Evolutionary conservation across 345 rosid species (phyloP).

Genomic region (Linum usitatissimum): DNA sequence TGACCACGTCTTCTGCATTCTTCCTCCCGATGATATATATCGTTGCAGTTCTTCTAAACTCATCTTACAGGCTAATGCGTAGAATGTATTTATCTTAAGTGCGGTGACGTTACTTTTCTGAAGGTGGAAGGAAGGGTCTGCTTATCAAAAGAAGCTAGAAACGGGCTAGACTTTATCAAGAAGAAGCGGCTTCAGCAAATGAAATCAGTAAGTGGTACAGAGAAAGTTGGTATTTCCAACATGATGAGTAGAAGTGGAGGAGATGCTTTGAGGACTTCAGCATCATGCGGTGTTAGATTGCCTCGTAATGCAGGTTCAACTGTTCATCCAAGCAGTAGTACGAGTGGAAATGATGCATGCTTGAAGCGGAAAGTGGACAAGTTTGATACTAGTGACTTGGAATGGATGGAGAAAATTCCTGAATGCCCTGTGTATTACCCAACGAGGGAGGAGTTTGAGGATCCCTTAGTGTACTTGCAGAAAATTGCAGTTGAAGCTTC

Average conservation of each 20-base stretch:
- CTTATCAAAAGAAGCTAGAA: conserved; percentile 55
- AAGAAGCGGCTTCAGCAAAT: conserved; percentile 65
- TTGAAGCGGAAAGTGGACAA: conserved; percentile 60
- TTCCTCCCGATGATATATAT: too few relatives aligned
- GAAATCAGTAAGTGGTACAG: conserved; percentile 43
- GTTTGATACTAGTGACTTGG: conserved; percentile 58
- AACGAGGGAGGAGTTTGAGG: conserved; percentile 91
- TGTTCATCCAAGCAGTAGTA: conserved; percentile 23
- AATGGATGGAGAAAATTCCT: conserved; percentile 79
- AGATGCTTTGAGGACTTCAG: conserved; percentile 66
- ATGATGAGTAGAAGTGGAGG: conserved; percentile 75
- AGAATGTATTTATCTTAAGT: background rate
- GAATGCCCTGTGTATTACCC: conserved; percentile 95
- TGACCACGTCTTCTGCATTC: too few relatives aligned
- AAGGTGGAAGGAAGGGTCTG: conserved; percentile 93
- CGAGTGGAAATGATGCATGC: conserved; percentile 38
- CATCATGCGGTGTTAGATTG: conserved; percentile 72
- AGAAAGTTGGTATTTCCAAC: conserved; percentile 29
- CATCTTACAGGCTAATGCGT: background rate
- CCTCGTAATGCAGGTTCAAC: conserved; percentile 33
- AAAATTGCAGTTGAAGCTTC: conserved; percentile 95
- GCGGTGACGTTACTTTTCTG: conserved; percentile 11
- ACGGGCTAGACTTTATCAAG: conserved; percentile 71
- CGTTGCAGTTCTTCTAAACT: too few relatives aligned
- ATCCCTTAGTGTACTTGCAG: conserved; percentile 83